phyloP scores from a whole-genome alignment of 1,284 basidiomycete species.

The Ceratobasidium theobromae region DNA sequence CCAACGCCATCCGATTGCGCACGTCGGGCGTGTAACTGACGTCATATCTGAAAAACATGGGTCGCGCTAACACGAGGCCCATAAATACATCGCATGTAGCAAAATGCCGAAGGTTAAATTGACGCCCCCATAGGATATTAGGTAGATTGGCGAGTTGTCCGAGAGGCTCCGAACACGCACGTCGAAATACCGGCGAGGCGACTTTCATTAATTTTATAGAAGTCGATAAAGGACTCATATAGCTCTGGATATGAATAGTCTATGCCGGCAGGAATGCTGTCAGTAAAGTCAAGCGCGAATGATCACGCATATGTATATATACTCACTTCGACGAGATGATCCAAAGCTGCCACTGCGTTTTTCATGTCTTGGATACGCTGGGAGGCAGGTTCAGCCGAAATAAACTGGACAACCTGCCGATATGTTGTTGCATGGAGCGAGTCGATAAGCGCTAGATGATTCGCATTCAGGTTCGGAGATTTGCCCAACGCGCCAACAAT shows the following conservation, averaged over 20 bases:
- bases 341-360: background rate
- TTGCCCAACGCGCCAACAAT: background rate
- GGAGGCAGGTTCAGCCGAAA: background rate
- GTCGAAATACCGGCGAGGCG: background rate
- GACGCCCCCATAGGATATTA: background rate
- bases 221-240: background rate
- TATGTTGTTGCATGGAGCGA: background rate
- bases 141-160: background rate
- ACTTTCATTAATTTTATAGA: background rate
- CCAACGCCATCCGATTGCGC: background rate
- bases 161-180: no score
- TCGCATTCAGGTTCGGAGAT: background rate
- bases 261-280: background rate
- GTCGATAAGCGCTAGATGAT: background rate
- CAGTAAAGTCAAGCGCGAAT: background rate
- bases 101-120: background rate
- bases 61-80: background rate
- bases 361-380: background rate
- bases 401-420: background rate
- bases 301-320: background rate
- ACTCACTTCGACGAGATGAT: background rate
- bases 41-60: constrained; percentile 20
- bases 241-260: background rate
- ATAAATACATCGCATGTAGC: background rate
- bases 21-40: background rate